Conservation (phyloP, 148 eudicot genomes). For the Arctostaphylos glauca region DNA sequence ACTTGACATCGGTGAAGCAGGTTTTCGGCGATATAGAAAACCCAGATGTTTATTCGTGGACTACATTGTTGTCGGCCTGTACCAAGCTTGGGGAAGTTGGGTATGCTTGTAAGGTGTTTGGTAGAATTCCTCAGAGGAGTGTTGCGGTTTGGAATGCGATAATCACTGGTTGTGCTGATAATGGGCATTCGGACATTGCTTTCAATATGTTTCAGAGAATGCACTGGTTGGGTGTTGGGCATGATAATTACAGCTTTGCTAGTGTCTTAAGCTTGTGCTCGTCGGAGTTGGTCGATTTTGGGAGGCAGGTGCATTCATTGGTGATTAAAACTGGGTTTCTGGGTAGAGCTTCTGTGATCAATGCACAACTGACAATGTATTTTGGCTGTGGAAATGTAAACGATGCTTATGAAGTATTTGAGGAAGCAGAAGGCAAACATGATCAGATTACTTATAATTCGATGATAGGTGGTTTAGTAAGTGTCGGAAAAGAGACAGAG, state of each 20-base stretch:
- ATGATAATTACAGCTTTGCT: conserved; percentile 69
- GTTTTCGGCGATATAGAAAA: conserved; percentile 47
- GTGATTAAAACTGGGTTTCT: conserved; percentile 54
- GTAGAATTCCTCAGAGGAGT: conserved; percentile 48
- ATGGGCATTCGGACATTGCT: conserved; percentile 34
- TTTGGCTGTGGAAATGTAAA: conserved; percentile 38
- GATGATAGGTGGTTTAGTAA: conserved; percentile 67
- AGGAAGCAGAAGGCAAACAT: conserved; percentile 33
- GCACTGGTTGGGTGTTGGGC: conserved; percentile 52
- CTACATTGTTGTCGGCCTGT: conserved; percentile 66
- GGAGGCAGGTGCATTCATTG: conserved; percentile 57
- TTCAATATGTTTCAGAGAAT: conserved; percentile 56
- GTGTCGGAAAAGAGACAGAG: conserved; percentile 45
- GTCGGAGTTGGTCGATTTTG: conserved; percentile 42
- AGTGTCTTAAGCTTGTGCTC: conserved; percentile 65
- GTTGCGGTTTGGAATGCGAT: conserved; percentile 75
- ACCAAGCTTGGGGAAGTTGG: conserved; percentile 55
- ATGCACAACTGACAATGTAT: conserved; percentile 69
- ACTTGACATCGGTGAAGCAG: conserved; percentile 43
- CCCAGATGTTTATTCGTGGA: conserved; percentile 85
- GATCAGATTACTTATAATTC: conserved; percentile 73
- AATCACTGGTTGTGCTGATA: conserved; percentile 64
- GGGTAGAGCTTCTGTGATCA: conserved; percentile 46
- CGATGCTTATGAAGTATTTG: conserved; percentile 57
- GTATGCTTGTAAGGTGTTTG: conserved; percentile 56